Base-by-base conservation (phyloP, 2,329 filamentous ascomycete species). In the Talaromyces sp. region DNA sequence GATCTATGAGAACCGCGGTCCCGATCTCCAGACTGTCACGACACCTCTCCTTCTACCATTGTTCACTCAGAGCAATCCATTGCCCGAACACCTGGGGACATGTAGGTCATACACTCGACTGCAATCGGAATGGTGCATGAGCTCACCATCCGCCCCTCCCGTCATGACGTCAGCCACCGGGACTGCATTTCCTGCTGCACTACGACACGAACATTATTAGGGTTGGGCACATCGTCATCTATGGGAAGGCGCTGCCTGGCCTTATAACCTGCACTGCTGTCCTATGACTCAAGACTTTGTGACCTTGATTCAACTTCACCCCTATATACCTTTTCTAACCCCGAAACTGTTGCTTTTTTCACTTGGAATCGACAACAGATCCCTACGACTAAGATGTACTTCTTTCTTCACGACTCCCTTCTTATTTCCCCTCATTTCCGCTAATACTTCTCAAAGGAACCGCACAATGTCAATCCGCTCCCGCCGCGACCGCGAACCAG, bases 401-500 rank as follows among this genome's bases (percentile, higher is more conserved):
- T 41, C 44, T 19, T 19, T 30, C 1, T 14, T 37, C 4, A 17
- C n/a, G n/a, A 14, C n/a, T 49, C n/a, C 19, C 19, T 13, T 35
- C 30, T 49, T 7, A 16, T 20, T 20, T 22, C 3, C 2, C 30
- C 17, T 52, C 37, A 24, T 47, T n/a, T 30, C 11, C 43, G 47
- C 30, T 48, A 17, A 57, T 35, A 20, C 39, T 24, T 13, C 11
- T 22, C 14, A 13, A 17, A 78, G 75, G 75, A 74, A 77, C 56
- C 74, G 75, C 51, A 69, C 68, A 49, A 63, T 76, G 2, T 77
- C 74, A 32, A 67, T 74, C 55, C 70, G 74, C 30, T 68, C 70
- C 62, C 68, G 65, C 62, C 67, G 52, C 54, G 69, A 68, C 19
- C 43, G 43, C 19, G 35, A 40, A 7, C 63, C 67, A 49, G 54